phyloP scores from a whole-genome alignment of 2,329 filamentous ascomycete genomes.

The Biscogniauxia marginata region DNA sequence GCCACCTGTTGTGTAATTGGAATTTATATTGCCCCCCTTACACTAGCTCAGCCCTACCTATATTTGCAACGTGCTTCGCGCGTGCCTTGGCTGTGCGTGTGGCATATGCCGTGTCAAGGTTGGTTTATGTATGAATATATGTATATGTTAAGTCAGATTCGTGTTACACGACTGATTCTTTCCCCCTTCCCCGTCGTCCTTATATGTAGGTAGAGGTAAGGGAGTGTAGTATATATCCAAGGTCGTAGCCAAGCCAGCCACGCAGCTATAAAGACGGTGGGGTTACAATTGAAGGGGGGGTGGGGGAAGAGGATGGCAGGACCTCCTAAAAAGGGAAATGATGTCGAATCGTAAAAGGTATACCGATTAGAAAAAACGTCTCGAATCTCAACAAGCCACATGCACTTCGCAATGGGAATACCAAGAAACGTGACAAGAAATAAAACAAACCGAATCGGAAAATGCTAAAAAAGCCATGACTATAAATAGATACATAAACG shows the following conservation, averaged over 20 bases:
- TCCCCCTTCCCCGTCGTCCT: not conserved
- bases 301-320: not conserved
- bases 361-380: not conserved
- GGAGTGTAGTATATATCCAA: no score
- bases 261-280: no score
- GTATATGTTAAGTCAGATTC: not conserved
- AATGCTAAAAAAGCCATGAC: not conserved
- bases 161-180: not conserved
- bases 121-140: not conserved
- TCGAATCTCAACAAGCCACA: not conserved
- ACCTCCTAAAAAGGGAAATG: not conserved
- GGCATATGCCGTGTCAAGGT: not conserved
- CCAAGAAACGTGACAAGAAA: not conserved
- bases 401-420: no score
- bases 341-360: not conserved
- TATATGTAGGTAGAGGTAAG: no score
- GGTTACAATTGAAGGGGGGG: no score
- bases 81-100: not conserved
- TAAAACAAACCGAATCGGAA: not conserved
- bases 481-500: no score
- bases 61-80: not conserved
- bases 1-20: not conserved
- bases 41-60: not conserved
- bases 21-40: not conserved
- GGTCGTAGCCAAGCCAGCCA: no score